Base-by-base conservation (phyloP, 345 rosid genomes). In the Noccaea bulbosa region DNA sequence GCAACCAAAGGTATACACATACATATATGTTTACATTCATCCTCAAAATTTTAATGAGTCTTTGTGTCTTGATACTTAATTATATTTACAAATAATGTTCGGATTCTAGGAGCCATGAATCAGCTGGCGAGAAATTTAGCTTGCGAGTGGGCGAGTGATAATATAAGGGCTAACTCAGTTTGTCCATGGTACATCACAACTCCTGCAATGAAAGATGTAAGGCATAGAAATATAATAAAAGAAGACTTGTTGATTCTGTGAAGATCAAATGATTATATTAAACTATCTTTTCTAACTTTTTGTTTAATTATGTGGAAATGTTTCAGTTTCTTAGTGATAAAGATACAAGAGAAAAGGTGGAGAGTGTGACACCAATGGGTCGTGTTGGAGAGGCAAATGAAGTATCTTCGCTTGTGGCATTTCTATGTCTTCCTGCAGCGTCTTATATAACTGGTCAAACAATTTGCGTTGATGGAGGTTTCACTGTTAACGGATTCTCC, bases 361-460 rank as follows among this genome's bases (percentile, higher is more conserved):
- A 82, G 12, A 70, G 86, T 4, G 69, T 78, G 59, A 87, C 94
- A 17, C 92, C 96, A 11, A 80, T 85, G 48, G 77, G 77, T 47
- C 96, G 92, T 5, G 50, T 85, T 22, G 96, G 90, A 56, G 92
- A 89, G 66, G 76, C 96, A 4, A 73, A 78, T 63, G 94, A 92
- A 76, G 96, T 89, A 0, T 82, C 59, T 2, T 27, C 30, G 30
- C 30, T 27, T 2, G 30, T 27, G 3, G 30, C 30, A 27, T 27
- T 27, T 27, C 30, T 27, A 27, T 27, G 30, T 27, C 30, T 27
- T 27, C 30, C 30, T 27, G 30, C 30, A 27, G 30, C 30, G 0
- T 27, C 30, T 27, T 27, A 27, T 27, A 27, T 27, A 27, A 27
- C 30, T 27, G 30, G 30, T 27, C 30, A 27, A 6, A 33, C 35